These are phyloP conservation scores for Acanthamoeba pearcei DNA, from an alignment of 208 protist species.

Conservation along the genomic window DNA sequence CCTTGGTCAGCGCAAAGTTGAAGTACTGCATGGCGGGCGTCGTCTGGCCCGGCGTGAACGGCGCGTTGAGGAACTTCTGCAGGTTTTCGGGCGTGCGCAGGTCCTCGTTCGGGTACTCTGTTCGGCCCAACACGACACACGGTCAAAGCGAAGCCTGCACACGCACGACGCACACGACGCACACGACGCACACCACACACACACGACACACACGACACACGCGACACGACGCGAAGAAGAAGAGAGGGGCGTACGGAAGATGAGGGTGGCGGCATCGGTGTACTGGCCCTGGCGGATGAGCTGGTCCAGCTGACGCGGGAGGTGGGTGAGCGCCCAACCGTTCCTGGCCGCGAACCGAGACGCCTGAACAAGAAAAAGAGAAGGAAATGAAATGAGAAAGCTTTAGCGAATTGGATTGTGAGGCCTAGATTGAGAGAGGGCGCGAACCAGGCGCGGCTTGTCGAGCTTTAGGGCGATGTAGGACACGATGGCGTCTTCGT, in stretches of 20 bases:
- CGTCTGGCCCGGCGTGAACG: slow-evolving; percentile 92
- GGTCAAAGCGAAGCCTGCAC: slow-evolving; percentile 11
- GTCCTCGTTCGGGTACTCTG: slow-evolving; percentile 88
- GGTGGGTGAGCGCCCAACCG: background rate
- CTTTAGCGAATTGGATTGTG: too few species aligned
- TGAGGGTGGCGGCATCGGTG: slow-evolving; percentile 46
- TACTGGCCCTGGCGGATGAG: slow-evolving; percentile 39
- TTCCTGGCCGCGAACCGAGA: slow-evolving; percentile 29
- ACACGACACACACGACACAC: slow-evolving; percentile 52
- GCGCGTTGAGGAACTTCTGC: slow-evolving; percentile 84
- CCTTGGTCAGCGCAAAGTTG: slow-evolving; percentile 96
- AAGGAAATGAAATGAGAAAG: too few species aligned
- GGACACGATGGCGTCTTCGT: slow-evolving; percentile 97
- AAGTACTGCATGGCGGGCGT: slow-evolving; percentile 99
- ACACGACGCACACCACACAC: slow-evolving; percentile 87
- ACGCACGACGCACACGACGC: background rate
- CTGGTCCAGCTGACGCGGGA: slow-evolving; percentile 38
- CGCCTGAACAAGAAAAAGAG: slow-evolving; percentile 92
- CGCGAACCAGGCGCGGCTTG: slow-evolving; percentile 95
- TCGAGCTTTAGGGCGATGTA: slow-evolving; percentile 96
- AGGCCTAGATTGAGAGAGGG: too few species aligned
- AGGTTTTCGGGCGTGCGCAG: slow-evolving; percentile 98
- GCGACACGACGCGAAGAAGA: background rate
- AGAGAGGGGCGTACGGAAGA: background rate
- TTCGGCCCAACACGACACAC: slow-evolving; percentile 87